These are phyloP conservation scores for Bathelium albidoporum DNA, from an alignment of 495 filamentous ascomycete species.

Conservation along the genomic window DNA sequence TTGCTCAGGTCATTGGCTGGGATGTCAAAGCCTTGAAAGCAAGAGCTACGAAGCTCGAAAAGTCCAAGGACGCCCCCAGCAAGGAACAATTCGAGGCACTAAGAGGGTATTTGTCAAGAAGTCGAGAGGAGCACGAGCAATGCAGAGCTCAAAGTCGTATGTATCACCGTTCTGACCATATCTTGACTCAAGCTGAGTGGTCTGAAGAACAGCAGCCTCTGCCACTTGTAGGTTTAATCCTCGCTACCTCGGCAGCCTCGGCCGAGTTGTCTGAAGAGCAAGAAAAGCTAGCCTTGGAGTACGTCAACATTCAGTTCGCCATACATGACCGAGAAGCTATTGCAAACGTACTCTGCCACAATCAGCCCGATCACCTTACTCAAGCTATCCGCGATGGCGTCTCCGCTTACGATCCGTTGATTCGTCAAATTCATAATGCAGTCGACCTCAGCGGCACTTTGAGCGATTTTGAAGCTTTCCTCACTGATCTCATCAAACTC, in stretches of 20 bases:
- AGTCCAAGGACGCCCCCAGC: conserved; percentile 34
- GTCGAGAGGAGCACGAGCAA: conserved; percentile 40
- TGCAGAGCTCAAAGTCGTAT: conserved; percentile 32
- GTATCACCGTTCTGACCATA: background rate
- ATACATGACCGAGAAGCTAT: conserved; percentile 54
- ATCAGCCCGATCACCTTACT: conserved; percentile 50
- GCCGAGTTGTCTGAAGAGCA: conserved; percentile 37
- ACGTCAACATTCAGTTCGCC: conserved; percentile 45
- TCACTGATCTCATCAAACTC: conserved; percentile 49
- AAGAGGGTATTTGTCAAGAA: conserved; percentile 34
- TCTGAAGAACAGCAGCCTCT: conserved; percentile 22
- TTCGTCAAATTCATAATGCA: conserved; percentile 50
- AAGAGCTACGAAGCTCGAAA: conserved; percentile 43
- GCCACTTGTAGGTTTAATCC: conserved; percentile 45
- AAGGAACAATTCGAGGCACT: conserved; percentile 43
- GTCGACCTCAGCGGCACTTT: conserved; percentile 53
- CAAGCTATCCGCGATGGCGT: conserved; percentile 45
- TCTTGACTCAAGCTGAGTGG: background rate
- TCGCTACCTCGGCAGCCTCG: conserved; percentile 26
- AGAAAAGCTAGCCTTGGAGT: conserved; percentile 47
- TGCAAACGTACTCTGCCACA: conserved; percentile 44
- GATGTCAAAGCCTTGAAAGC: conserved; percentile 49
- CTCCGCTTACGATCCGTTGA: conserved; percentile 53
- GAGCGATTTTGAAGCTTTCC: conserved; percentile 45
- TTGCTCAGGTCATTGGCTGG: conserved; percentile 51